These are phyloP conservation scores for Hyaloscypha bicolor DNA, from an alignment of 495 filamentous ascomycete genomes.

Conservation along the genomic window DNA sequence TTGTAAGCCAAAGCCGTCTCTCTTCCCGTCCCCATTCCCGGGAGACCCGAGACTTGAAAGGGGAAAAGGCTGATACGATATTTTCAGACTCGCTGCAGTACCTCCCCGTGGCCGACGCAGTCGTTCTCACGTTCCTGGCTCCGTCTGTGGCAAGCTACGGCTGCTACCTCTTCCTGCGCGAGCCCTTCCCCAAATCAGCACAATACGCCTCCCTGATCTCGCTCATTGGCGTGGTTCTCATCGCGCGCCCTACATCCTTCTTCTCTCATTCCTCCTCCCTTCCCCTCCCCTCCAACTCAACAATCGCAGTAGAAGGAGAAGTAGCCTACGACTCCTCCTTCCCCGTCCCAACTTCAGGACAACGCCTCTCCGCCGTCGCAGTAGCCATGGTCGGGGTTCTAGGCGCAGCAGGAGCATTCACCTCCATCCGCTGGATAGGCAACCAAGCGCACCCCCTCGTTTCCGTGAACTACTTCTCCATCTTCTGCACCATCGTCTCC, in stretches of 20 bases:
- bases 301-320: conserved; percentile 17
- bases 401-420: conserved; percentile 76
- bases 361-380: conserved; percentile 73
- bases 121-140: conserved; percentile 88
- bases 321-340: conserved; percentile 34
- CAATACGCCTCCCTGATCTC: conserved; percentile 77
- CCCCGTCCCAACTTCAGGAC: conserved; percentile 53
- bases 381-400: conserved; percentile 80
- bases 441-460: conserved; percentile 81
- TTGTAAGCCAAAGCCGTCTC: conserved; percentile 34
- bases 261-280: conserved; percentile 39
- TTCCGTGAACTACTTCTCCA: conserved; percentile 83
- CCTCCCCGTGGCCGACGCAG: conserved; percentile 86
- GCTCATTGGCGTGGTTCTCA: conserved; percentile 79
- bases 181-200: conserved; percentile 79
- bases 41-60: background rate
- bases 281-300: conserved; percentile 31
- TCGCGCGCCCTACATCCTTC: conserved; percentile 73
- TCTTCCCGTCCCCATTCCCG: background rate
- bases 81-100: conserved; percentile 69
- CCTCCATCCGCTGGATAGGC: conserved; percentile 83
- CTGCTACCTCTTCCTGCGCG: conserved; percentile 72
- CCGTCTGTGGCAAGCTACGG: conserved; percentile 82
- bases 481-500: conserved; percentile 68
- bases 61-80: background rate